These are phyloP conservation scores for Cercospora zeae-maydis DNA, from an alignment of 2,329 filamentous ascomycete genomes.

Conservation along the genomic window DNA sequence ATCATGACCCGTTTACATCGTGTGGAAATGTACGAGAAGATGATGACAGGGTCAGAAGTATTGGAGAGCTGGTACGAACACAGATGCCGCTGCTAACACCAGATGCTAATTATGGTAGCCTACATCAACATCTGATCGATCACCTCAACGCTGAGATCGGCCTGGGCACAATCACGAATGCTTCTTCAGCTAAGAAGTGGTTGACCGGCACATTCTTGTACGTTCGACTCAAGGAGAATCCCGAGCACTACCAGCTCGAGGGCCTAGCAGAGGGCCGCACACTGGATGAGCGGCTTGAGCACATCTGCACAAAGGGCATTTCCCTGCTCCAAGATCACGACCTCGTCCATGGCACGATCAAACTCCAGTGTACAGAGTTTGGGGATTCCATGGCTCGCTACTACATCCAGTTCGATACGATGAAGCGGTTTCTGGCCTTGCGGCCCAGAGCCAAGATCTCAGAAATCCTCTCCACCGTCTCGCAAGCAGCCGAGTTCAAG, in stretches of 20 bases:
- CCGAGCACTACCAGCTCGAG: conserved; percentile 64
- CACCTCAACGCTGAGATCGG: conserved; percentile 82
- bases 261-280: conserved; percentile 49
- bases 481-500: conserved; percentile 67
- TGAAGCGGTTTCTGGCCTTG: conserved; percentile 65
- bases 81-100: conserved; percentile 1
- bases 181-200: conserved; percentile 67
- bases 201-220: conserved; percentile 73
- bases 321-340: conserved; percentile 58
- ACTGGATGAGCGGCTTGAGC: conserved; percentile 62
- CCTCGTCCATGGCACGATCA: conserved; percentile 51
- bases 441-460: conserved; percentile 59
- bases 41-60: conserved; percentile 68
- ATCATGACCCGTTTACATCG: conserved; percentile 72
- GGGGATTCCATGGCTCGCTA: conserved; percentile 80
- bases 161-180: conserved; percentile 65
- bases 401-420: conserved; percentile 75
- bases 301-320: conserved; percentile 69
- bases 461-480: conserved; percentile 64
- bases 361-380: conserved; percentile 64
- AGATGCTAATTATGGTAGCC: not conserved
- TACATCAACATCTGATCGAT: conserved; percentile 76
- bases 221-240: conserved; percentile 68
- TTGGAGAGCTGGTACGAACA: conserved; percentile 63
- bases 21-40: conserved; percentile 63